A percentile compares a stretch with the other conserved stretches of the same genome.
Conservation (phyloP, 2,329 filamentous ascomycete genomes). For the Colletotrichum tropicicola region DNA sequence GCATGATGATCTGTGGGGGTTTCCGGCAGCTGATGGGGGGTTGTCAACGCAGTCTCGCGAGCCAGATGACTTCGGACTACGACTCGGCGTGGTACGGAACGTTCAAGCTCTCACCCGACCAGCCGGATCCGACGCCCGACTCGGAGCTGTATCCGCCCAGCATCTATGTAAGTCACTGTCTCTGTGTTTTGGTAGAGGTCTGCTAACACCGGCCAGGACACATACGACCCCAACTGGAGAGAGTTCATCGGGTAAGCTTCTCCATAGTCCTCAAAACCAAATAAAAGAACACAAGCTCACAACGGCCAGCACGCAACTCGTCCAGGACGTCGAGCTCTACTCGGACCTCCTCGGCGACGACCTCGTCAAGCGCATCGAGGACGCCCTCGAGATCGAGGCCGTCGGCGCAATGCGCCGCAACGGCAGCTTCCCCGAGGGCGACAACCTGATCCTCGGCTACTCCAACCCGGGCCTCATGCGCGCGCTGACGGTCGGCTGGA, state of each 20-base stretch:
- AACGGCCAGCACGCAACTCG: slow-evolving; percentile 38
- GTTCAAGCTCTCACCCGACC: slow-evolving; percentile 50
- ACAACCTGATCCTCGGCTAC: slow-evolving; percentile 49
- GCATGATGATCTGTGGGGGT: neutral
- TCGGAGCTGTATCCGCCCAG: slow-evolving; percentile 41
- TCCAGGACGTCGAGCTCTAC: slow-evolving; percentile 47
- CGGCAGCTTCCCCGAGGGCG: slow-evolving; percentile 45
- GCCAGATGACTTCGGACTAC: slow-evolving; percentile 46
- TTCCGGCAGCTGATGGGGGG: neutral
- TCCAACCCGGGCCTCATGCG: slow-evolving; percentile 53
- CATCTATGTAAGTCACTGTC: slow-evolving; percentile 45
- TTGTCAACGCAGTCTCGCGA: slow-evolving; percentile 34
- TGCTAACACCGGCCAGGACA: slow-evolving; percentile 12
- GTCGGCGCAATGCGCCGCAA: slow-evolving; percentile 50
- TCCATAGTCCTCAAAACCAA: neutral
- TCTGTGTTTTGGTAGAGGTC: neutral
- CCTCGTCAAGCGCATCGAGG: slow-evolving; percentile 45
- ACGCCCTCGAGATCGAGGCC: slow-evolving; percentile 45
- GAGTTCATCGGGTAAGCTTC: slow-evolving; percentile 43
- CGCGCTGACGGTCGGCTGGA: slow-evolving; percentile 48
- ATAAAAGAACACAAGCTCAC: neutral
- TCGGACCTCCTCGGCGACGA: slow-evolving; percentile 38
- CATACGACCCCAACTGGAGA: slow-evolving; percentile 46
- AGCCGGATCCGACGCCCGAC: slow-evolving; percentile 45
- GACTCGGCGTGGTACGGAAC: slow-evolving; percentile 51